Base-by-base conservation (phyloP, 2,329 filamentous ascomycete genomes). In the Colletotrichum eleusines region DNA sequence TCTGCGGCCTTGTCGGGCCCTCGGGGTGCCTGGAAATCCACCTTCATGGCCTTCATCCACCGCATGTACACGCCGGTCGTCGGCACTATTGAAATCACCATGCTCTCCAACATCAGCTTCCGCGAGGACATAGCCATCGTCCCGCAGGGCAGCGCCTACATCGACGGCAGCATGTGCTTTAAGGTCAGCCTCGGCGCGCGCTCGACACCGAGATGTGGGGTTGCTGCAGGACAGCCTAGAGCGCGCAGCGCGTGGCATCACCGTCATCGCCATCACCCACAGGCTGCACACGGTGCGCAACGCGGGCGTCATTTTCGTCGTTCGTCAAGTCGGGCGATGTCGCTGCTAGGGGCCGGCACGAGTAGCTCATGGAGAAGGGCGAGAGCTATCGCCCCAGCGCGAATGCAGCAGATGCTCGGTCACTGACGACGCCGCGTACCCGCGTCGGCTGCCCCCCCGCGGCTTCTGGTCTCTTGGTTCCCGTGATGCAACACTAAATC, bases 171-270 rank as follows among this genome's bases (percentile, higher is more conserved):
- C 53, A 77, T 84, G 18, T 72, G 71, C 1, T 83, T 83, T 74
- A 84, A 85, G 71, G 74, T 85, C 33, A 74, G 73, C 5, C 77
- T 84, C 12, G 81, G 82, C 7, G 80, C 78, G 4, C 89, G 6
- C 82, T 94, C 1, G 92, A 94, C 75, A 84, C 86, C 0, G 87
- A 88, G 75, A 89, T 35, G 89, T 91, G 16, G 82, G 81, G 20
- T 76, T 88, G 3, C 84, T 94, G 18, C 84, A 90, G 53, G 82
- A 88, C 4, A 88, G 86, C 0, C 81, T 92, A 44, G 85, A 89
- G 77, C 83, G 76, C 67, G 84, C 82, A 0, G 80, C 80, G 0
- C 79, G 78, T 57, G 81, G 68, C 69, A 80, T 81, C 16, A 85
- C 82, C 0, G 80, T 84, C 3, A 76, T 86, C 60, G 81, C 82